Evolutionary conservation across 805 yeast species (phyloP).

Genomic region (Candida odintsovae): DNA sequence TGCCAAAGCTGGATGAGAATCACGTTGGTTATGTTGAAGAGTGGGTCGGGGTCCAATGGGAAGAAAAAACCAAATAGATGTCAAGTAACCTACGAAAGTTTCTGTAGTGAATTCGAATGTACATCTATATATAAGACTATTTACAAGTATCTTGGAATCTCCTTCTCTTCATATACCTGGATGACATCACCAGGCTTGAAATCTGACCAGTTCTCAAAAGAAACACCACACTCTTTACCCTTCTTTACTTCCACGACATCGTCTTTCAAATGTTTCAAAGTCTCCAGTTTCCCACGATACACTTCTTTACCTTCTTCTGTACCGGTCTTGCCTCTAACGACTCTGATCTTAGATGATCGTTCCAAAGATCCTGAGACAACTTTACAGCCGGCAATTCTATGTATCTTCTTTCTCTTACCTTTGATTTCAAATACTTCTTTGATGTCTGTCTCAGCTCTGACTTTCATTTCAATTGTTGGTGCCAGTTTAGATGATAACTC

Average conservation of each 20-base stretch:
- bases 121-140: slow-evolving; percentile 3
- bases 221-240: slow-evolving; percentile 87
- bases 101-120: not conserved
- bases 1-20: slow-evolving; percentile 50
- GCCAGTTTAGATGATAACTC: slow-evolving; percentile 53
- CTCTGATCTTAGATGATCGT: slow-evolving; percentile 52
- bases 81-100: too few relatives aligned
- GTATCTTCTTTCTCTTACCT: slow-evolving; percentile 44
- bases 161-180: slow-evolving; percentile 64
- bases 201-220: slow-evolving; percentile 61
- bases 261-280: slow-evolving; percentile 77
- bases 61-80: slow-evolving; percentile 30
- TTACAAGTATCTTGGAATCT: slow-evolving; percentile 43
- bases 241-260: slow-evolving; percentile 72
- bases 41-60: slow-evolving; percentile 87
- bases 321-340: slow-evolving; percentile 34
- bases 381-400: slow-evolving; percentile 83
- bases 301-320: slow-evolving; percentile 33
- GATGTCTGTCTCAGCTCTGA: slow-evolving; percentile 60
- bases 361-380: slow-evolving; percentile 64
- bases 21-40: slow-evolving; percentile 80
- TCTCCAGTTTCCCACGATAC: slow-evolving; percentile 56
- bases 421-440: slow-evolving; percentile 69
- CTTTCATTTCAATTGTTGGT: slow-evolving; percentile 62
- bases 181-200: slow-evolving; percentile 73